Conservation (phyloP, 2,329 filamentous ascomycete genomes). For the Fusarium hostae region DNA sequence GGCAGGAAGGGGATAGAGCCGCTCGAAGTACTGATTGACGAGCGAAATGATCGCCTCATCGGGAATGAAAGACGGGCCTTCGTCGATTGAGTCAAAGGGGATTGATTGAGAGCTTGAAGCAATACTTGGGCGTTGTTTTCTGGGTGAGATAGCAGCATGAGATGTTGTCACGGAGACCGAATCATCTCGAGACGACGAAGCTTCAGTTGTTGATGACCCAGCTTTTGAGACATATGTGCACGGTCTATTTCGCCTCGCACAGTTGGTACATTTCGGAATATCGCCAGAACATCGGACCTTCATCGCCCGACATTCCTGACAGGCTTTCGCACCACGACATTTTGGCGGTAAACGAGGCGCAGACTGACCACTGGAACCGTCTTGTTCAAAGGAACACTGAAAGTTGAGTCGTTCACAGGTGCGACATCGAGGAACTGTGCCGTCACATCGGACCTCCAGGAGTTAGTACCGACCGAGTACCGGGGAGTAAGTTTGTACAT, state of each 20-base stretch:
- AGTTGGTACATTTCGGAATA: conserved; percentile 41
- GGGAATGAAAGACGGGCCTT: neutral
- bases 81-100: neutral
- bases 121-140: conserved; percentile 15
- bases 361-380: conserved; percentile 38
- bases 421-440: conserved; percentile 40
- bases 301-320: conserved; percentile 42
- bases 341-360: conserved; percentile 43
- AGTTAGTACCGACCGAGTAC: conserved; percentile 42
- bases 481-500: conserved; percentile 11
- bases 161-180: neutral
- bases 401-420: conserved; percentile 44
- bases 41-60: conserved; percentile 35
- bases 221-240: conserved; percentile 39
- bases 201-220: conserved; percentile 5
- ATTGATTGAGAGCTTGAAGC: conserved; percentile 27
- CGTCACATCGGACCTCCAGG: conserved; percentile 46
- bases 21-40: conserved; percentile 41
- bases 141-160: conserved; percentile 20
- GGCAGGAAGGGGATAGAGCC: conserved; percentile 38
- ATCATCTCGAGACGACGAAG: conserved; percentile 26
- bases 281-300: conserved; percentile 46
- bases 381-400: conserved; percentile 45
- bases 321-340: conserved; percentile 43
- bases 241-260: conserved; percentile 38